Evolutionary conservation across 1,284 basidiomycete species (phyloP).

Genomic region (Irpex rosettiformis): DNA sequence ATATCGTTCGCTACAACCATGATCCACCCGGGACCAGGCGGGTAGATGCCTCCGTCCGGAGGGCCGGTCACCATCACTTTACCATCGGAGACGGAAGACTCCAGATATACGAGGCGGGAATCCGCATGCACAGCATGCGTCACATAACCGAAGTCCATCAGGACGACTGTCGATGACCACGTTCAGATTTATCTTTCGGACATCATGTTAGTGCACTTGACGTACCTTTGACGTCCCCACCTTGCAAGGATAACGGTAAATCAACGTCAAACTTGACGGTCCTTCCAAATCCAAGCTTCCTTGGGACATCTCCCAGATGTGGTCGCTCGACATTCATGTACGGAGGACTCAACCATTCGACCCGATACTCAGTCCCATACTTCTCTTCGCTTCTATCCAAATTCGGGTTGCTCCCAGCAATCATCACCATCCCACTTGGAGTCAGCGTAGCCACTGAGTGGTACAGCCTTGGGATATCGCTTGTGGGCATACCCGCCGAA

Average conservation of each 20-base stretch:
- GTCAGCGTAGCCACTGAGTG: constrained; percentile 77
- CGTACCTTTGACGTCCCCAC: constrained; percentile 34
- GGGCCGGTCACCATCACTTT: constrained; percentile 53
- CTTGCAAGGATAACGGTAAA: constrained; percentile 28
- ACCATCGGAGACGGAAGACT: constrained; percentile 32
- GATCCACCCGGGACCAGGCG: constrained; percentile 80
- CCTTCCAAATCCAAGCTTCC: constrained; percentile 45
- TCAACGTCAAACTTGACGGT: constrained; percentile 38
- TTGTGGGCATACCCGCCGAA: constrained; percentile 56
- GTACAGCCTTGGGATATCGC: constrained; percentile 77
- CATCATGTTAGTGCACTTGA: neutral
- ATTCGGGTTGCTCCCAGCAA: constrained; percentile 84
- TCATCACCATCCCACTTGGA: constrained; percentile 67
- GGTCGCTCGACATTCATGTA: constrained; percentile 65
- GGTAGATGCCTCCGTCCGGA: constrained; percentile 62
- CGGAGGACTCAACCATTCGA: constrained; percentile 73
- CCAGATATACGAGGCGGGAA: constrained; percentile 70
- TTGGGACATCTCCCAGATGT: constrained; percentile 35
- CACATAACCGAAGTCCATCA: constrained; percentile 78
- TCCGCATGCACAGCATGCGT: constrained; percentile 81
- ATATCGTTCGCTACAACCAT: constrained; percentile 68
- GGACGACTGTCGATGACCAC: constrained; percentile 42
- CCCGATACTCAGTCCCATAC: constrained; percentile 78
- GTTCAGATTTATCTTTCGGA: neutral
- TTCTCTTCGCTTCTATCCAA: constrained; percentile 64